These are phyloP conservation scores for Colletotrichum sp. DNA, from an alignment of 2,329 filamentous ascomycete species.

Conservation along the genomic window DNA sequence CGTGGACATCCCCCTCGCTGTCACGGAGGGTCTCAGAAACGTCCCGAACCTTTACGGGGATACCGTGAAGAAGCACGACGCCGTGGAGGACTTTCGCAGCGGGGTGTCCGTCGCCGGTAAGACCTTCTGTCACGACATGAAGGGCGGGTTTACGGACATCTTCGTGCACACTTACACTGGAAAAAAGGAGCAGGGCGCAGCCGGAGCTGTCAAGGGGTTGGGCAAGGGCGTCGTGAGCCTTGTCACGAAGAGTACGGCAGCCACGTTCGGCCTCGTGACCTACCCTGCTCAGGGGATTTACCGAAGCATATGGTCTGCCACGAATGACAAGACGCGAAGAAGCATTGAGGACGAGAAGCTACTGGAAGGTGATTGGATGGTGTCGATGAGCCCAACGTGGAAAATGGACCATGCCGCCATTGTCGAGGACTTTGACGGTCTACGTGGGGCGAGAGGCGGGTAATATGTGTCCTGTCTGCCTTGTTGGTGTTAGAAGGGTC, in stretches of 20 bases:
- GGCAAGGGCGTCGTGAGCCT: slow-evolving; percentile 18
- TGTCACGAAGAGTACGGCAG: slow-evolving; percentile 19
- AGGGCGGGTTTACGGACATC: slow-evolving; percentile 18
- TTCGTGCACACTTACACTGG: slow-evolving; percentile 19
- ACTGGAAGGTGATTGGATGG: slow-evolving; percentile 20
- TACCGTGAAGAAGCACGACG: slow-evolving; percentile 11
- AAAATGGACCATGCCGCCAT: slow-evolving; percentile 19
- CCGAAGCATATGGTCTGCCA: slow-evolving; percentile 10
- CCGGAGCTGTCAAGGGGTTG: slow-evolving; percentile 20
- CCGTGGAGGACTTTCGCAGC: slow-evolving; percentile 17
- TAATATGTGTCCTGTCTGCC: background rate
- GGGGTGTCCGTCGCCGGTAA: slow-evolving; percentile 20
- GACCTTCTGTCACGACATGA: slow-evolving; percentile 16
- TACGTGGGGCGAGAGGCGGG: background rate
- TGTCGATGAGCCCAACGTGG: slow-evolving; percentile 6
- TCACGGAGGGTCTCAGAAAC: slow-evolving; percentile 22
- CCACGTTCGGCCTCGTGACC: slow-evolving; percentile 13
- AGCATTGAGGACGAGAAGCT: slow-evolving; percentile 15
- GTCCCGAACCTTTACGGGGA: slow-evolving; percentile 23
- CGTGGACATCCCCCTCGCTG: slow-evolving; percentile 22
- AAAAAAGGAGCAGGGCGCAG: slow-evolving; percentile 17
- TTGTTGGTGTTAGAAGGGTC: background rate
- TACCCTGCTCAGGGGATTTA: slow-evolving; percentile 22
- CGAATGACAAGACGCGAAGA: background rate
- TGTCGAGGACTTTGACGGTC: slow-evolving; percentile 19